Percentiles rank a stretch among this genome's conserved stretches.
These are phyloP conservation scores for Thraustochytrium striatum DNA, from an alignment of 352 stramenopile species.

Conservation along the genomic window DNA sequence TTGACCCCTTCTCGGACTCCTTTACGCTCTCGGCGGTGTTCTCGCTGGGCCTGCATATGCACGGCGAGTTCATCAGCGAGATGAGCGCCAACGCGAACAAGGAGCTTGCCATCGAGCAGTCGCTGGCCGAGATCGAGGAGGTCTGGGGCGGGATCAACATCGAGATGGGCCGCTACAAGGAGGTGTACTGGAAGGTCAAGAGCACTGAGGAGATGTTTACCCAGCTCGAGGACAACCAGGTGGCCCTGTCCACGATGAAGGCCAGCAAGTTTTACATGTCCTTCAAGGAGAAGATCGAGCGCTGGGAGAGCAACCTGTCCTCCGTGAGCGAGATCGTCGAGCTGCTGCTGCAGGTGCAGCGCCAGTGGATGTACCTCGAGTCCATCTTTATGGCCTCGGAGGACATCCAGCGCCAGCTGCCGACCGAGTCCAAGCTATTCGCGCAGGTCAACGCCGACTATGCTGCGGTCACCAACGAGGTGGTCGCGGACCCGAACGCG, in stretches of 20 bases:
- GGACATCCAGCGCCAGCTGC: slow-evolving; percentile 98
- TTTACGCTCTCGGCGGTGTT: slow-evolving; percentile 86
- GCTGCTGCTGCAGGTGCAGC: slow-evolving; percentile 98
- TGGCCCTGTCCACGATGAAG: slow-evolving; percentile 96
- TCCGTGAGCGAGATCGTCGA: slow-evolving; percentile 94
- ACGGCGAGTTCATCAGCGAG: slow-evolving; percentile 89
- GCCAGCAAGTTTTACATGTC: slow-evolving; percentile 96
- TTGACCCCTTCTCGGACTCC: slow-evolving; percentile 82
- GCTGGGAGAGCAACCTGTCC: slow-evolving; percentile 96
- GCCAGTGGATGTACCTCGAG: slow-evolving; percentile 98
- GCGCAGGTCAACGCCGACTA: slow-evolving; percentile 98
- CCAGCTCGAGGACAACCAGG: slow-evolving; percentile 97
- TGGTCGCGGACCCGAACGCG: slow-evolving; percentile 91
- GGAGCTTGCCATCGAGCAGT: slow-evolving; percentile 99
- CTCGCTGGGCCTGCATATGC: slow-evolving; percentile 61
- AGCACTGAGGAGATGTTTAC: slow-evolving; percentile 89
- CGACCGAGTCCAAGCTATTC: slow-evolving; percentile 95
- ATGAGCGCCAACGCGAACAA: slow-evolving; percentile 96
- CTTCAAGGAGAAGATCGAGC: slow-evolving; percentile 93
- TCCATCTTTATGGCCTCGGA: slow-evolving; percentile 89
- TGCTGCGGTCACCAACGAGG: slow-evolving; percentile 92
- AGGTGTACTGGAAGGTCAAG: slow-evolving; percentile 72
- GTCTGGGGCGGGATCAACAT: slow-evolving; percentile 82
- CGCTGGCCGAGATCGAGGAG: slow-evolving; percentile 87
- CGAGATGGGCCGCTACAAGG: slow-evolving; percentile 80